Evolutionary conservation across 2,329 filamentous ascomycete species (phyloP), one percentile per base, ranked within the genome.

Genomic region (Ceratocystis harringtonii): DNA sequence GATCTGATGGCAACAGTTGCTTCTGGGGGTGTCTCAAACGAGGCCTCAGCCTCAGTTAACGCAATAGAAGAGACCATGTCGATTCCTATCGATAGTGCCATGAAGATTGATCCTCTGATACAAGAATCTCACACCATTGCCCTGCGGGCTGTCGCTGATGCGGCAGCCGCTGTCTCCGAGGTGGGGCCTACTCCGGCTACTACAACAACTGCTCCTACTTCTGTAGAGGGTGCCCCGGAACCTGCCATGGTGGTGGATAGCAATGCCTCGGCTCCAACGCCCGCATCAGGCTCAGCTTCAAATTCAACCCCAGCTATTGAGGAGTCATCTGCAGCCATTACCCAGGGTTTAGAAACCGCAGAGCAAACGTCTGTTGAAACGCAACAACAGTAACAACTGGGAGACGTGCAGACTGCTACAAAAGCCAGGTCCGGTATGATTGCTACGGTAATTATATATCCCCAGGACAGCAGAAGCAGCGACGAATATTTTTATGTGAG

Each of bases 1-100:
- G 52, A 62, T 7, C 25, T 62, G 43, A 48, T 48, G 5, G 28
- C 30, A 22, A 4, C 61, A 19, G 41, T 50, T 12, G 43, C 43
- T 25, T 30, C 41, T 19, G 61, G n/a, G 10, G 55, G 25, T n/a
- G 55, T 36, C 7, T 19, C 55, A 3, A 30, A 30, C 45, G 36
- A 55, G 3, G 22, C 43, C 12, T 64, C 50, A 41, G 30, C 43
- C 17, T 64, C 45, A 7, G 17, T 57, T 25, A 30, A 57, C 45
- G 17, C 62, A 19, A 64, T 64, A 19, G 50, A 57, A 10, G 50
- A 64, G 8, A 30, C 50, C 30, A 58, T 58, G 55, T 32, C 25
- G 28, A 58, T 58, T 30, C 48, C 50, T 22, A 57, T 64, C 41
- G 62, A 64, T 5, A 64, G 62, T n/a, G 41, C 60, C 22, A 44